Conservation (phyloP, 2,329 filamentous ascomycete genomes). For the Diaporthe aspalathi region DNA sequence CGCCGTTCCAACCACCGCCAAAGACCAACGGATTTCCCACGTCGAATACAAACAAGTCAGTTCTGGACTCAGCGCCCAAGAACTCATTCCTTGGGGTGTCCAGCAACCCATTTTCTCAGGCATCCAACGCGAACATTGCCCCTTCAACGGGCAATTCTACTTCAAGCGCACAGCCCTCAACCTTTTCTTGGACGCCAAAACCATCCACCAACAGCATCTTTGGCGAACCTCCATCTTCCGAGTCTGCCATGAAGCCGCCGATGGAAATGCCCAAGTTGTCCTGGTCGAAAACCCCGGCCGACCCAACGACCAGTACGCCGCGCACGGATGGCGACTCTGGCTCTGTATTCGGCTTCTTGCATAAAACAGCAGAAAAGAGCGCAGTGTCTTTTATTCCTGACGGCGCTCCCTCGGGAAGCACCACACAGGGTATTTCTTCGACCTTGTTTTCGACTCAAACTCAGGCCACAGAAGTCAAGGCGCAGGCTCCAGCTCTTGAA, state of each 20-base stretch:
- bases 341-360: conserved; percentile 30
- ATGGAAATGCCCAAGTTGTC: conserved; percentile 6
- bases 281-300: conserved; percentile 18
- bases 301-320: neutral
- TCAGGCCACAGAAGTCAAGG: neutral
- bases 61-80: conserved; percentile 7
- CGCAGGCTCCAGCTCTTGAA: neutral
- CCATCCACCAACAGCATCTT: neutral
- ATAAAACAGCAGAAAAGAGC: conserved; percentile 19
- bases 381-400: neutral
- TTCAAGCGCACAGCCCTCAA: neutral
- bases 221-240: neutral
- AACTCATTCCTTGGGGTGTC: conserved; percentile 26
- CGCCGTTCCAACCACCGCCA: conserved; percentile 22
- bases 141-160: conserved; percentile 2
- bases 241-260: neutral
- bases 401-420: neutral
- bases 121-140: neutral
- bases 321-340: neutral
- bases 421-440: conserved; percentile 2
- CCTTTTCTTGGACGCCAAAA: neutral
- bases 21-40: conserved; percentile 13
- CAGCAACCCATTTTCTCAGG: conserved; percentile 9
- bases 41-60: neutral
- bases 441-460: neutral